Base-by-base conservation (phyloP, 768 basidiomycete species). In the Tulasnella calospora region DNA sequence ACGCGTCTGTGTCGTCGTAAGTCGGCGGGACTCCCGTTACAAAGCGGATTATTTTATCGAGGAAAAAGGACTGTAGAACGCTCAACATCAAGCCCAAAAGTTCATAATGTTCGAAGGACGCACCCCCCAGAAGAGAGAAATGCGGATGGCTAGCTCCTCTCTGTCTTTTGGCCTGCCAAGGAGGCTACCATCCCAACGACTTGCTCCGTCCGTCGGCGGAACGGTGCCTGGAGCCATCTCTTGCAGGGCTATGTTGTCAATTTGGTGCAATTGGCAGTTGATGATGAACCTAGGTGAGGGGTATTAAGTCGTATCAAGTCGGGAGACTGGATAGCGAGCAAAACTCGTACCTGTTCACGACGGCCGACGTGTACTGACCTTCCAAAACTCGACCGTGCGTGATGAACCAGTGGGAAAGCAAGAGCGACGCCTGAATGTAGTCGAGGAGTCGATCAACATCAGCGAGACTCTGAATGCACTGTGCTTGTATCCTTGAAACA, bases 351-450 rank as follows among this genome's bases (percentile, higher is more conserved):
- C 74, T 47, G 36, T 40, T 47, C 7, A 41, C 46, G 7, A 47
- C 55, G 9, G 74, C 44, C 13, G 51, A 41, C 9, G 55, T 75
- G 35, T 75, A 75, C n/a, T 75, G 74, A 13, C 21, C 79, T 40
- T 79, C 79, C 15, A 78, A 13, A 21, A 79, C 36, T 21, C 77
- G 21, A 4, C 79, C 47, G 12, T 71, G 78, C n/a, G 36, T 67
- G 36, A 55, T 71, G 27, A 71, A 71, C 47, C 73, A 79, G 30
- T 80, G 69, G 21, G 78, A 12, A 15, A 79, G 51, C 36, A 79
- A 47, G 30, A 79, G 33, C 21, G 78, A 67, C 13, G 79, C 79
- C 30, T 79, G 79, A 30, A 79, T 71, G 36, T 57, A 55, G 41
- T 79, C 46, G 19, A 23, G 61, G 1, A 79, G 40, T 8, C 79